Evolutionary conservation across 2,329 filamentous ascomycete genomes (phyloP).

Genomic region (Colletotrichum spaethianum): DNA sequence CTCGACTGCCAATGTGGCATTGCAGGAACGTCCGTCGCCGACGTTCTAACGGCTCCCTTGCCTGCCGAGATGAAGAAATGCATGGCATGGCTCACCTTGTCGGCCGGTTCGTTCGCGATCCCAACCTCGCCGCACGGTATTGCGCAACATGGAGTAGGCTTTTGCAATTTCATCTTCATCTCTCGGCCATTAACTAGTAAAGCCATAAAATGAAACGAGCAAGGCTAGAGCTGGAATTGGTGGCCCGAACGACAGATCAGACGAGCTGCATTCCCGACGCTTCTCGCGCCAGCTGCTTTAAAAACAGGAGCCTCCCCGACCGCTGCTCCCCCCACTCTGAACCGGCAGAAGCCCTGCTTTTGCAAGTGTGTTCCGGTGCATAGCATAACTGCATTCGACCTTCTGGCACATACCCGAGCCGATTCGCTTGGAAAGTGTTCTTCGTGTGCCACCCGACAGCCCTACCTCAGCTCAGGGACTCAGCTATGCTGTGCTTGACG

Average conservation of each 20-base stretch:
- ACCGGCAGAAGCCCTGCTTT: slow-evolving; percentile 33
- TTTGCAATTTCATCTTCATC: slow-evolving; percentile 1
- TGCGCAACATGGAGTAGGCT: neutral
- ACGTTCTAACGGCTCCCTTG: slow-evolving; percentile 28
- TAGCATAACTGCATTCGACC: neutral
- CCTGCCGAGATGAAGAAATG: slow-evolving; percentile 36
- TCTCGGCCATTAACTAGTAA: neutral
- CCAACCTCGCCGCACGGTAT: slow-evolving; percentile 8
- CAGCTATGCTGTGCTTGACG: slow-evolving; percentile 4
- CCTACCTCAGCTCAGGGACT: slow-evolving; percentile 18
- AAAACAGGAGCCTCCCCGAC: slow-evolving; percentile 16
- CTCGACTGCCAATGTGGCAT: slow-evolving; percentile 13
- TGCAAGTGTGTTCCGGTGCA: slow-evolving; percentile 4
- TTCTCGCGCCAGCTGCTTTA: slow-evolving; percentile 35
- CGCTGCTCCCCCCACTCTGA: slow-evolving; percentile 7
- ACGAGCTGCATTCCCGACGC: slow-evolving; percentile 37
- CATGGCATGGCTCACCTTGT: slow-evolving; percentile 27
- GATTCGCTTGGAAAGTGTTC: slow-evolving; percentile 4
- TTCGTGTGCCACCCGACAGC: slow-evolving; percentile 23
- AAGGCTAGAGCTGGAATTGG: slow-evolving; percentile 35
- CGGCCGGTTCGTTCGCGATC: neutral
- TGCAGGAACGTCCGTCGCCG: slow-evolving; percentile 31
- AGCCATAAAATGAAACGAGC: slow-evolving; percentile 36
- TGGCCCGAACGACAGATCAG: slow-evolving; percentile 31
- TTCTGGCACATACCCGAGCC: slow-evolving; percentile 2